Evolutionary conservation across 2,329 filamentous ascomycete species (phyloP).

Genomic region (Botrytis hyacinthi): DNA sequence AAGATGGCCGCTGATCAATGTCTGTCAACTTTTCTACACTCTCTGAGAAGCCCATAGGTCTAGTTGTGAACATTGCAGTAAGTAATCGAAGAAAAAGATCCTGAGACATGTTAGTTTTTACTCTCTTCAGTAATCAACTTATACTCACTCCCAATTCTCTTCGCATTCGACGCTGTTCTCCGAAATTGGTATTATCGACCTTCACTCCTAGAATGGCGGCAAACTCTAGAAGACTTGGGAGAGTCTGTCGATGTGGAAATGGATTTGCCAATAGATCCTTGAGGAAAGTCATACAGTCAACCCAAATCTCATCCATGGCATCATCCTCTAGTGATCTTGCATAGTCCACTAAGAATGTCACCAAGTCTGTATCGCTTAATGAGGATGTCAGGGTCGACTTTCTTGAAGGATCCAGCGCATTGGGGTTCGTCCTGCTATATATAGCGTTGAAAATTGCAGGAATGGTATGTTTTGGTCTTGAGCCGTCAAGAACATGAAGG

Average conservation of each 20-base stretch:
- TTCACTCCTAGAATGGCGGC: slow-evolving; percentile 88
- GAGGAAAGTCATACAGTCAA: slow-evolving; percentile 87
- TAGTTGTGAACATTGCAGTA: slow-evolving; percentile 90
- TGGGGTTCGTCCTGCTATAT: slow-evolving; percentile 88
- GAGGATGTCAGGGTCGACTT: slow-evolving; percentile 88
- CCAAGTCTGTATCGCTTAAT: slow-evolving; percentile 77
- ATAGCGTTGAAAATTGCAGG: slow-evolving; percentile 95
- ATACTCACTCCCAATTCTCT: slow-evolving; percentile 76
- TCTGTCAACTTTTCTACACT: slow-evolving; percentile 44
- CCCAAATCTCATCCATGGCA: slow-evolving; percentile 97
- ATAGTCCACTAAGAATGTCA: slow-evolving; percentile 88
- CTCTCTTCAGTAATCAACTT: neutral
- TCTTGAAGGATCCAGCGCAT: slow-evolving; percentile 71
- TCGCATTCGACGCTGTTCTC: slow-evolving; percentile 89
- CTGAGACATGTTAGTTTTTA: slow-evolving; percentile 44
- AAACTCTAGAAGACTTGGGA: slow-evolving; percentile 84
- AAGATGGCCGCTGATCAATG: slow-evolving; percentile 36
- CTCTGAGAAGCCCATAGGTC: slow-evolving; percentile 70
- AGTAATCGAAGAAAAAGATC: slow-evolving; percentile 86
- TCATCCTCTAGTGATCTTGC: slow-evolving; percentile 89
- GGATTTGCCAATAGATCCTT: slow-evolving; percentile 89
- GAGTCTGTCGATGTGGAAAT: slow-evolving; percentile 87
- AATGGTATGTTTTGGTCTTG: slow-evolving; percentile 84
- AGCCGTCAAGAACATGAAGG: slow-evolving; percentile 86
- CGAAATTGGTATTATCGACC: slow-evolving; percentile 96